Percentiles rank a stretch among this genome's conserved stretches.
Conservation (phyloP, 306 rosid genomes). For the Pyrus betulifolia region DNA sequence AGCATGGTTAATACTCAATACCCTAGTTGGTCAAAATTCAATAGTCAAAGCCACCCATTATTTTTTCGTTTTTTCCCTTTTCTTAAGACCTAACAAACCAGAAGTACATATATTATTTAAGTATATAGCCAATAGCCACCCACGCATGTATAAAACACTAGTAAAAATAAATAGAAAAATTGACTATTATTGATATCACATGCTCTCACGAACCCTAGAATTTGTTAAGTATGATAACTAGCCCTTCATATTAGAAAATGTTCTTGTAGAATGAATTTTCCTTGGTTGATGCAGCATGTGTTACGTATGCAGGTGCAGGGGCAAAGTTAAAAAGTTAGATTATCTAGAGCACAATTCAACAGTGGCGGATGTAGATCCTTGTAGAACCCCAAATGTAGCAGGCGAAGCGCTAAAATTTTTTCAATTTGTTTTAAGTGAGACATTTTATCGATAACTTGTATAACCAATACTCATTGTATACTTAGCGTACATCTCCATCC, state of each 20-base stretch:
- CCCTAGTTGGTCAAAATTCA: background rate
- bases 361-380: no score
- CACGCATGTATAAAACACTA: no score
- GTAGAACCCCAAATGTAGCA: no score
- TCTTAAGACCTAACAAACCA: background rate
- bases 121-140: no score
- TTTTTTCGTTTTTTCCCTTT: rapidly evolving
- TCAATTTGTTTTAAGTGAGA: no score
- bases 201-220: background rate
- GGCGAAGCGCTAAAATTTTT: no score
- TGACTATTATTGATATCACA: background rate
- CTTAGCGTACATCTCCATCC: no score
- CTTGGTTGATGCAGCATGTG: background rate
- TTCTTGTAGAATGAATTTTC: background rate
- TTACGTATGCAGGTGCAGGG: background rate
- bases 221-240: background rate
- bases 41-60: background rate
- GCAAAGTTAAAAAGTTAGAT: no score
- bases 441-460: no score
- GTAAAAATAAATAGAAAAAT: background rate
- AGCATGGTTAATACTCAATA: background rate
- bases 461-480: no score
- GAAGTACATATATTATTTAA: background rate
- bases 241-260: background rate
- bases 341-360: no score